Conservation (phyloP, 331 rosid genomes). For the Telfairia occidentalis region DNA sequence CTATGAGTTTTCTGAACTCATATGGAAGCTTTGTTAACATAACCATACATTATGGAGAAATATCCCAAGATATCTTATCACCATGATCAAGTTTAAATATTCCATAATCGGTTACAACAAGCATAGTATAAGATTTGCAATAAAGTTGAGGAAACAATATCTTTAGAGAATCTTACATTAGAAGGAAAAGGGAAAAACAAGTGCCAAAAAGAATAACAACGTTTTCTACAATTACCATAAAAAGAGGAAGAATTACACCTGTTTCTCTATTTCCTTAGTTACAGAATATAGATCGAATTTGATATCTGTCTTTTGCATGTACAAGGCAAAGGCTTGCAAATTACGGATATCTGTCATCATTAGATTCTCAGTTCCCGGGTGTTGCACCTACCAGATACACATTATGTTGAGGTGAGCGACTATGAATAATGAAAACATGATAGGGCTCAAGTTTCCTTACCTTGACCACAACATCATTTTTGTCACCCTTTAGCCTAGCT, state of each 20-base stretch:
- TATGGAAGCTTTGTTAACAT: not conserved
- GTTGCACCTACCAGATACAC: conserved; percentile 63
- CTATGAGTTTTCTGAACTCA: not conserved
- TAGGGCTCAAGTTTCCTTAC: conserved; percentile 30
- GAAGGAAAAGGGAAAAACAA: not conserved
- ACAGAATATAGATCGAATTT: conserved; percentile 82
- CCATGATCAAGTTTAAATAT: not conserved
- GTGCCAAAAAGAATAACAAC: not conserved
- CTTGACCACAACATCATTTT: conserved; percentile 78
- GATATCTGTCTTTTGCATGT: conserved; percentile 86
- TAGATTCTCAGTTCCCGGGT: conserved; percentile 91
- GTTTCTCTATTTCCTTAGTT: conserved; percentile 93
- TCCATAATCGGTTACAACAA: not conserved
- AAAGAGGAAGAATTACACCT: conserved; percentile 38
- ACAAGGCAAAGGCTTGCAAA: conserved; percentile 83
- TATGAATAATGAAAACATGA: conserved; percentile 10
- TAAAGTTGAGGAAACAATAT: not conserved
- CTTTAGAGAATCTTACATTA: not conserved
- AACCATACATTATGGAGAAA: not conserved
- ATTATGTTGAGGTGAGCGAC: conserved; percentile 18
- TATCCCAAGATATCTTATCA: no score
- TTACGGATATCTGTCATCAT: conserved; percentile 97
- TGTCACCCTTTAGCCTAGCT: conserved; percentile 72
- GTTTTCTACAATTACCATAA: not conserved
- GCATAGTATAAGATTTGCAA: not conserved